phyloP scores from a whole-genome alignment of 139 green algal genomes.

The Monoraphidium neglectum region DNA sequence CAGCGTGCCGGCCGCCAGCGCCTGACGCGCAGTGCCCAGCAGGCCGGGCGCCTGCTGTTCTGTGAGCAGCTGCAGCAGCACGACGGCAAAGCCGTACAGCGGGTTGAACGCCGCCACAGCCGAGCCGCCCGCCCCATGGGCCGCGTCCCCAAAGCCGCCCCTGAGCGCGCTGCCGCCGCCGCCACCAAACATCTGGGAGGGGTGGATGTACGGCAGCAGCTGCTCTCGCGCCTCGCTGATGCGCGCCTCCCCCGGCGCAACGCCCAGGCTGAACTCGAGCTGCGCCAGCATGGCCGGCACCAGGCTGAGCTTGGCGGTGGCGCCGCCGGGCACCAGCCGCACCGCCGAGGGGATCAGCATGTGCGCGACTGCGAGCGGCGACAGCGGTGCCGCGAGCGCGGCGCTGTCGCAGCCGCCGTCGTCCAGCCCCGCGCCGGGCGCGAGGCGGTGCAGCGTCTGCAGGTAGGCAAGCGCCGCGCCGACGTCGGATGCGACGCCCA shows the following conservation, averaged over 20 bases:
- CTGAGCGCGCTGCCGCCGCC: background rate
- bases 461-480: conserved; percentile 52
- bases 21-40: conserved; percentile 42
- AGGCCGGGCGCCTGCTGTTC: conserved; percentile 53
- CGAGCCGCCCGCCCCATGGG: no score
- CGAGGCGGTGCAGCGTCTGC: conserved; percentile 38
- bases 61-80: conserved; percentile 64
- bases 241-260: conserved; percentile 6
- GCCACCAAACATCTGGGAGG: conserved; percentile 35
- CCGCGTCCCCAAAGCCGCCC: background rate
- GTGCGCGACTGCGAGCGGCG: conserved; percentile 26
- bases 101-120: conserved; percentile 18
- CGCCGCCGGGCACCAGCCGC: conserved; percentile 31
- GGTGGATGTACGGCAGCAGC: conserved; percentile 60
- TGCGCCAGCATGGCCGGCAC: conserved; percentile 58
- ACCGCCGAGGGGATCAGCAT: conserved; percentile 41
- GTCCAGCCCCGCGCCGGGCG: conserved; percentile 9
- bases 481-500: conserved; percentile 42
- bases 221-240: conserved; percentile 1
- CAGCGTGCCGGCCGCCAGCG: conserved; percentile 37
- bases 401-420: background rate
- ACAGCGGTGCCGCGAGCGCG: conserved; percentile 20
- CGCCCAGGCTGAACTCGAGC: conserved; percentile 41
- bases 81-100: conserved; percentile 55
- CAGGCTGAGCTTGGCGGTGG: conserved; percentile 50